A percentile compares a stretch with the other conserved stretches of the same genome.
phyloP scores from a whole-genome alignment of 1,139 yeast genomes.

The Zygotorulaspora mrakii region DNA sequence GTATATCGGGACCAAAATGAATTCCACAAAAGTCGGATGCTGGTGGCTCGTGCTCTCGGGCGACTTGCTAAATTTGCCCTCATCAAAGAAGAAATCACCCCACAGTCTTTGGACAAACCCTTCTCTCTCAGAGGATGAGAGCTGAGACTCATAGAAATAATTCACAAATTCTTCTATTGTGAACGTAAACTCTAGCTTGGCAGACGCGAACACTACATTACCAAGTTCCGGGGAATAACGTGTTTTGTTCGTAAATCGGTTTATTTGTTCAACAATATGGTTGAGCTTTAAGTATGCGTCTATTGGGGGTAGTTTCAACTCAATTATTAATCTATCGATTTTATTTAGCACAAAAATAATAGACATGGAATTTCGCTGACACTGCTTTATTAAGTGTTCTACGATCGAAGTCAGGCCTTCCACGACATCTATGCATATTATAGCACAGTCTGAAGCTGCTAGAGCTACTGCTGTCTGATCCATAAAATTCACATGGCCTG shows the following conservation, averaged over 20 bases:
- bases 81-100: slow-evolving; percentile 67
- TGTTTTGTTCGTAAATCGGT: slow-evolving; percentile 43
- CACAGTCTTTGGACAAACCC: slow-evolving; percentile 58
- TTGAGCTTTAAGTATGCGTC: slow-evolving; percentile 72
- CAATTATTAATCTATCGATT: slow-evolving; percentile 75
- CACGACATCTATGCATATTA: slow-evolving; percentile 75
- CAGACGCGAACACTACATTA: slow-evolving; percentile 73
- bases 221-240: slow-evolving; percentile 57
- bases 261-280: slow-evolving; percentile 59
- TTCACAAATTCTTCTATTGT: slow-evolving; percentile 61
- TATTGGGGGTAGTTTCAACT: slow-evolving; percentile 65
- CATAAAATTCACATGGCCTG: slow-evolving; percentile 83
- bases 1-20: slow-evolving; percentile 76
- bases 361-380: slow-evolving; percentile 40
- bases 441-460: slow-evolving; percentile 59
- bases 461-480: slow-evolving; percentile 68
- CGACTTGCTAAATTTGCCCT: slow-evolving; percentile 42
- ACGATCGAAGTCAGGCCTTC: slow-evolving; percentile 61
- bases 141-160: slow-evolving; percentile 42
- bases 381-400: slow-evolving; percentile 26
- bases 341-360: slow-evolving; percentile 71
- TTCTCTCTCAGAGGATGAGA: slow-evolving; percentile 38
- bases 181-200: slow-evolving; percentile 60
- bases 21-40: slow-evolving; percentile 53
- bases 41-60: slow-evolving; percentile 29